These are phyloP conservation scores for Syncephalis plumigaleata DNA, from an alignment of 371 early-diverging fungal genomes.

Conservation along the genomic window DNA sequence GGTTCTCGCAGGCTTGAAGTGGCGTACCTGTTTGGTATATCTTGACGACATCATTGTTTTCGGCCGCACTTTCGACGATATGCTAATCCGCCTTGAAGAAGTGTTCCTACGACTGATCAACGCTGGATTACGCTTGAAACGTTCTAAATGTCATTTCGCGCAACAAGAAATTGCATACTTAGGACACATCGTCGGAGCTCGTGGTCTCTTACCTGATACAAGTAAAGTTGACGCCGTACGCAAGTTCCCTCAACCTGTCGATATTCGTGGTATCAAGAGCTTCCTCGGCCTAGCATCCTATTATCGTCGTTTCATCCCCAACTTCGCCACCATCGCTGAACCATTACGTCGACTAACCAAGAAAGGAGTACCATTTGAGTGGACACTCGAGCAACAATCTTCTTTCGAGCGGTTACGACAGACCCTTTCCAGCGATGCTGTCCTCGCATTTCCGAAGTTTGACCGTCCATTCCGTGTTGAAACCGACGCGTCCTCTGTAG, in stretches of 20 bases:
- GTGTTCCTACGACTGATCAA: slow-evolving; percentile 15
- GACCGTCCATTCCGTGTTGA: slow-evolving; percentile 11
- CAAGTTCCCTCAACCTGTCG: slow-evolving; percentile 6
- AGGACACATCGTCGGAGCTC: slow-evolving; percentile 13
- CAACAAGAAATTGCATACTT: slow-evolving; percentile 11
- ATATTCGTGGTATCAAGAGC: slow-evolving; percentile 7
- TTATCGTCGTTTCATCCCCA: slow-evolving; percentile 16
- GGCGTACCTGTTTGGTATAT: slow-evolving; percentile 15
- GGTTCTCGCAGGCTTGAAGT: slow-evolving; percentile 11
- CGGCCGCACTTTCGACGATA: slow-evolving; percentile 12
- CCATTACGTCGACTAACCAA: slow-evolving; percentile 9
- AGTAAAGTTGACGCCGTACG: slow-evolving; percentile 9
- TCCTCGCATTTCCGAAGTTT: slow-evolving; percentile 11
- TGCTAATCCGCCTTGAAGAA: slow-evolving; percentile 11
- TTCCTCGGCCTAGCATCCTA: slow-evolving; percentile 15
- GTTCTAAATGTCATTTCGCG: slow-evolving; percentile 19
- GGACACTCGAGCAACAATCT: slow-evolving; percentile 6
- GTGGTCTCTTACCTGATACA: slow-evolving; percentile 10
- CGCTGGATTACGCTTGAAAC: slow-evolving; percentile 13
- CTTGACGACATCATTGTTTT: slow-evolving; percentile 27
- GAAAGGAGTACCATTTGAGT: slow-evolving; percentile 8
- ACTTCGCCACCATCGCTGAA: slow-evolving; percentile 6
- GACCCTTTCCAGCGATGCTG: slow-evolving; percentile 7
- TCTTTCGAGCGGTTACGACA: slow-evolving; percentile 11
- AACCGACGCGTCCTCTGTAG: slow-evolving; percentile 15